Base-by-base conservation (phyloP, 371 early-diverging fungal species). In the Apophysomyces ossiformis region DNA sequence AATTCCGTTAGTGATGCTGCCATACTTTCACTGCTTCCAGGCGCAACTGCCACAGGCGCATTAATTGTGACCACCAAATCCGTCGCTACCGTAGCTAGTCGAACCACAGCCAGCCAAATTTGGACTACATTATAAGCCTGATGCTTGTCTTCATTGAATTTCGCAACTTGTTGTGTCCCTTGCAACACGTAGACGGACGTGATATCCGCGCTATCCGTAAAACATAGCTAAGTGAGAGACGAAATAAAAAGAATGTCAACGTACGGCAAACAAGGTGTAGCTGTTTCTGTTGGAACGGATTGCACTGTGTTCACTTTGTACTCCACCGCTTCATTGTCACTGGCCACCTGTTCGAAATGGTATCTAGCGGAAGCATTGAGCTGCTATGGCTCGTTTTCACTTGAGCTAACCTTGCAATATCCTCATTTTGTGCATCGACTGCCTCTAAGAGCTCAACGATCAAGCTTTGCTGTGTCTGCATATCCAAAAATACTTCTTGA, bases 401-500 rank as follows among this genome's bases (percentile, higher is more conserved):
- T 26, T 26, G 32, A 26, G 32, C 32, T 26, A 26, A 91, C 87
- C 69, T 77, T 26, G 90, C 85, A 41, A 85, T 79, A 15, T 81
- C 76, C 11, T 85, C 85, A 54, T 81, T 76, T 11, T 68, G 13
- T 1, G 83, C 75, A 11, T 90, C 88, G 0, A 80, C 90, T 64
- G 83, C 70, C 60, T 95, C 91, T 47, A 95, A 73, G 21, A 96
- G 75, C 74, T 96, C 96, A 45, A 95, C 73, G 57, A 95, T 93
- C 21, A 96, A 73, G 75, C 92, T 92, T 67, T 90, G 89, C 63
- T 95, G 92, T 8, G 89, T 87, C 0, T 76, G 70, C 46, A 72
- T 76, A 68, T 91, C 88, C 7, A 90, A 90, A 81, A 90, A 96
- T 9, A 95, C 96, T 69, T 95, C 95, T 78, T 96, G 96, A 75